Conservation (phyloP, 495 filamentous ascomycete species). For the Neurospora sp. region DNA sequence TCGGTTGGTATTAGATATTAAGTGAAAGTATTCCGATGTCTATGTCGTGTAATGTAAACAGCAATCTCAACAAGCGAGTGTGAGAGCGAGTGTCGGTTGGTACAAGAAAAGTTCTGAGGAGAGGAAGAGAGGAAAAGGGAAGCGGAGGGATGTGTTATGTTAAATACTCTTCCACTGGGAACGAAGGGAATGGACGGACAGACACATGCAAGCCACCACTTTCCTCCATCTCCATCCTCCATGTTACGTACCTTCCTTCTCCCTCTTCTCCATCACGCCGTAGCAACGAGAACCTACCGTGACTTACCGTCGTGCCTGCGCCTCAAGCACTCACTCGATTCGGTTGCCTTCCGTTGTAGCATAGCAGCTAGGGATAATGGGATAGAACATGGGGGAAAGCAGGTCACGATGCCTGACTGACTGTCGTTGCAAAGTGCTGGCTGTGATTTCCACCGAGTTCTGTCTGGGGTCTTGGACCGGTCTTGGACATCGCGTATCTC, state of each 20-base stretch:
- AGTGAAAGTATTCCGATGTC: neutral
- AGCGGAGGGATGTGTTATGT: conserved; percentile 1
- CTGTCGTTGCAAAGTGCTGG: neutral
- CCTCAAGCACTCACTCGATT: neutral
- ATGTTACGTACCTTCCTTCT: neutral
- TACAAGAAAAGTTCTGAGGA: neutral
- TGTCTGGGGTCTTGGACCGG: too few relatives aligned
- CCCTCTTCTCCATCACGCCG: neutral
- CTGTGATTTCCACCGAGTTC: too few relatives aligned
- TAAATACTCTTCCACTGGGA: conserved; percentile 3
- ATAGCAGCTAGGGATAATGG: neutral
- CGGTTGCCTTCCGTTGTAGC: neutral
- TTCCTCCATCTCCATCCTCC: neutral
- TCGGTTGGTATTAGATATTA: conserved; percentile 7
- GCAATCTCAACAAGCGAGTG: neutral
- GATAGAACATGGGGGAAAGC: neutral
- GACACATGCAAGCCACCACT: neutral
- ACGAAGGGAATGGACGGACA: neutral
- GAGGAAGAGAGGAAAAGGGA: neutral
- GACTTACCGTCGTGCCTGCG: neutral
- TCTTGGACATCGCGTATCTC: neutral
- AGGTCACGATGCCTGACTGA: neutral
- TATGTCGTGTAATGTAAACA: neutral
- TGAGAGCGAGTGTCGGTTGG: neutral
- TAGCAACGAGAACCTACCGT: neutral